Percentiles rank a stretch among this genome's conserved stretches.
Evolutionary conservation across 2,329 filamentous ascomycete species (phyloP).

Genomic region (Triangularia verruculosa): DNA sequence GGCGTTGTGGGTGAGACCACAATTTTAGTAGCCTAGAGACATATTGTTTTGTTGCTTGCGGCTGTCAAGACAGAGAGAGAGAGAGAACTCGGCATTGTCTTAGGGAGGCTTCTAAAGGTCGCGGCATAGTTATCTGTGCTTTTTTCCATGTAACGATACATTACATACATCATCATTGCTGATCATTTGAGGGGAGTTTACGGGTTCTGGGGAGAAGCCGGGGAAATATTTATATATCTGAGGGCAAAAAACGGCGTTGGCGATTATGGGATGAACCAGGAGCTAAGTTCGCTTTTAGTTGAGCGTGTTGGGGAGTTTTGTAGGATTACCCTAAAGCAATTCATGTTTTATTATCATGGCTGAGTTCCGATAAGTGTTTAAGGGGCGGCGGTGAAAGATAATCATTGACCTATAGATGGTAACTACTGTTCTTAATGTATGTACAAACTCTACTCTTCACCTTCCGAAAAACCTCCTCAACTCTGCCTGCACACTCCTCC

Average conservation of each 20-base stretch:
- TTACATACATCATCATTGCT: background rate
- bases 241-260: background rate
- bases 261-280: background rate
- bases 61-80: too few species aligned
- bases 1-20: constrained; percentile 4
- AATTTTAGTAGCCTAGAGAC: background rate
- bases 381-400: too few species aligned
- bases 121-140: background rate
- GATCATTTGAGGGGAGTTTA: background rate
- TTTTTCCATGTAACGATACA: background rate
- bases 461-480: constrained; percentile 25
- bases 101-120: background rate
- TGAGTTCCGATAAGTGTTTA: too few species aligned
- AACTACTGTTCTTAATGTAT: background rate
- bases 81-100: background rate
- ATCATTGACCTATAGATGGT: too few species aligned
- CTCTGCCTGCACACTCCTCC: constrained; percentile 23
- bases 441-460: background rate
- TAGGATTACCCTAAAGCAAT: background rate
- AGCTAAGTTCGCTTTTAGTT: background rate
- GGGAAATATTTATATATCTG: background rate
- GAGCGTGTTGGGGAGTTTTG: background rate
- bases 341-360: too few species aligned
- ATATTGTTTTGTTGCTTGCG: too few species aligned
- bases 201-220: background rate